Conservation (phyloP, 1,139 yeast species). For the Pichia sp. region DNA sequence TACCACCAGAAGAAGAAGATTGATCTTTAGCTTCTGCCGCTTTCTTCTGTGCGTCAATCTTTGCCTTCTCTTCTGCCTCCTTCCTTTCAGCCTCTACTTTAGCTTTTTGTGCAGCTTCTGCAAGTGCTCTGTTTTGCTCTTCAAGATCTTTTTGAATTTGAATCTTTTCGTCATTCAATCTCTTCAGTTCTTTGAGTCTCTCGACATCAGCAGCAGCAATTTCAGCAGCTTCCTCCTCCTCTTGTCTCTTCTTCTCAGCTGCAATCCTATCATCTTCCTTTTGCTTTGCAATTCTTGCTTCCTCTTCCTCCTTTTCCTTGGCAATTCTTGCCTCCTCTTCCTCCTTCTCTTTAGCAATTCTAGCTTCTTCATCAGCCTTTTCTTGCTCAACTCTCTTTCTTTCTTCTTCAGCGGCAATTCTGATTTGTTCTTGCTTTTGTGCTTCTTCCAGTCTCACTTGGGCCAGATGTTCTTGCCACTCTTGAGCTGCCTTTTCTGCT, state of each 20-base stretch:
- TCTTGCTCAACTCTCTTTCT: slow-evolving; percentile 36
- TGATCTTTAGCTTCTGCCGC: slow-evolving; percentile 3
- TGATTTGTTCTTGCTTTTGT: slow-evolving; percentile 41
- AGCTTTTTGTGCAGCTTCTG: slow-evolving; percentile 1
- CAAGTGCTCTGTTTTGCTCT: slow-evolving; percentile 6
- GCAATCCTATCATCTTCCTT: slow-evolving; percentile 28
- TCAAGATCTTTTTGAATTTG: slow-evolving; percentile 4
- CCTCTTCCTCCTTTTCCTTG: slow-evolving; percentile 35
- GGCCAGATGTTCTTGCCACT: slow-evolving; percentile 40
- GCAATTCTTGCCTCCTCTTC: slow-evolving; percentile 22
- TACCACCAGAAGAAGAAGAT: slow-evolving; percentile 4
- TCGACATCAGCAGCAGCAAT: slow-evolving; percentile 10
- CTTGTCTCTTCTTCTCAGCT: slow-evolving; percentile 7
- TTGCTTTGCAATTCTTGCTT: slow-evolving; percentile 27
- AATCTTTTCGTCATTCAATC: slow-evolving; percentile 7
- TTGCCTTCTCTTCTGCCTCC: background rate
- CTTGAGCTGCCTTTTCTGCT: slow-evolving; percentile 35
- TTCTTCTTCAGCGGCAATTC: slow-evolving; percentile 37
- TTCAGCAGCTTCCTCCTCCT: slow-evolving; percentile 20
- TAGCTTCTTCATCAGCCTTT: slow-evolving; percentile 28
- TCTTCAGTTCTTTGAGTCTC: slow-evolving; percentile 12
- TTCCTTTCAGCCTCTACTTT: slow-evolving; percentile 1
- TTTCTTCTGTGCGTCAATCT: slow-evolving; percentile 2
- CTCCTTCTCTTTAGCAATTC: slow-evolving; percentile 16
- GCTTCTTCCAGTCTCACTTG: slow-evolving; percentile 37